Base-by-base conservation (phyloP, 2,329 filamentous ascomycete species). In the Colletotrichum cereale region DNA sequence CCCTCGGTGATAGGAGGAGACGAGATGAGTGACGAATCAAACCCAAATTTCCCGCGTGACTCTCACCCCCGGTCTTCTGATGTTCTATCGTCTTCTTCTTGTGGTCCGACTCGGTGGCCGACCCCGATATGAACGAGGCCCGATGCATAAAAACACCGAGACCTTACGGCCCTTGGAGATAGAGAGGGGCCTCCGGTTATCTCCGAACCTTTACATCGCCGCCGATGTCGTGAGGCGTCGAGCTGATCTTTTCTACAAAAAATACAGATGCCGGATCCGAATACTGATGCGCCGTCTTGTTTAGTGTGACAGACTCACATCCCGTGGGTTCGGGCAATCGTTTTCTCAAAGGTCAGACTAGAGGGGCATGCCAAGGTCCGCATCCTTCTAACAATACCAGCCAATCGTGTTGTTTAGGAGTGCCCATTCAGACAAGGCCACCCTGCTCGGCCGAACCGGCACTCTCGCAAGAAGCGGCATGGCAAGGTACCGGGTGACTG, bases 1-100 rank as follows among this genome's bases (percentile, higher is more conserved):
- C 50, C 55, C 65, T 71, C 58, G 69, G 65, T 60, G 65, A 68
- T 69, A 69, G 62, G 62, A 66, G n/a, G 44, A 26, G 52, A 29
- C 55, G 38, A 68, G 44, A 61, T 53, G 36, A 5, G 53, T 40
- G 47, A 40, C 40, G 44, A 16, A 52, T 52, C 50, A 60, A n/a
- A 26, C 50, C 34, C 44, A 47, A 40, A 40, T 34, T 61, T 47
- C 47, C 38, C 47, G 34, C 60, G 44, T 50, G 21, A 63, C 47
- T 36, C 34, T 5, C 8, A 34, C 10, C 34, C 18, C n/a, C n/a
- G n/a, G 47, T 40, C 5, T 62, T 31, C 18, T 47, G 47, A 38
- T 31, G 26, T 55, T 36, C 29, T 16, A 14, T 40, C 10, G 21
- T 11, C 48, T 60, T 57, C 53, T 31, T 38, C n/a, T 58, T 53